Evolutionary conservation across 148 eudicot genomes (phyloP), one percentile per base, ranked within the genome.

Genomic region (Fagopyrum esculentum): DNA sequence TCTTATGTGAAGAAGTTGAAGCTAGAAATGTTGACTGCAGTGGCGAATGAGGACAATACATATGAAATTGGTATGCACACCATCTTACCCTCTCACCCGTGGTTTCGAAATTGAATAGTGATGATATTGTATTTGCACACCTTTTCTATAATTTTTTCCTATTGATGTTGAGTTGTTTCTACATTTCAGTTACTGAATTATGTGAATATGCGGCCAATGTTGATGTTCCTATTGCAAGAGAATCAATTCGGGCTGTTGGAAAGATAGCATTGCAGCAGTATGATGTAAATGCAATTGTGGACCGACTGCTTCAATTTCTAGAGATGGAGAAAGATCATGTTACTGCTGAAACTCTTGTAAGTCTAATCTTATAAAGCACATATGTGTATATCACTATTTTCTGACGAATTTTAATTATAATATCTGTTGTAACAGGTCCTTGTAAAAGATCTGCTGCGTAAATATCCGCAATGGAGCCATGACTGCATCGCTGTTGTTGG

Each of bases 391-490:
- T 66, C 71, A 6, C 46, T 66, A 43, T 40, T 66, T 35, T 40
- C 8, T 66, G 71, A 45, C 15, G 47, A 16, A 66, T 66, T 52
- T 51, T 4, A 19, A 46, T 61, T 46, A 57, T 72, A 64, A 48
- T 74, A 29, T 22, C 74, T 73, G 45, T 73, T 78, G 46, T n/a
- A 82, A 48, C 78, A 96, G 99, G 99, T 96, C 74, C 99, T 96
- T 74, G 87, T 96, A 15, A 96, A 96, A 87, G 99, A 96, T 86
- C 89, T 96, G 78, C 93, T 96, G 47, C 89, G 99, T 70, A 96
- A 96, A 85, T 96, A 96, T 86, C 99, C 99, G 16, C 99, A 92
- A 80, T 96, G 99, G 99, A 96, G 99, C 83, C 99, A 96, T 74
- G 97, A 96, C 76, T 96, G 99, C 82, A 92, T 96, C 76, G 99